Base-by-base conservation (phyloP, 2,329 filamentous ascomycete genomes). In the Ploettnerulaceae sp. region DNA sequence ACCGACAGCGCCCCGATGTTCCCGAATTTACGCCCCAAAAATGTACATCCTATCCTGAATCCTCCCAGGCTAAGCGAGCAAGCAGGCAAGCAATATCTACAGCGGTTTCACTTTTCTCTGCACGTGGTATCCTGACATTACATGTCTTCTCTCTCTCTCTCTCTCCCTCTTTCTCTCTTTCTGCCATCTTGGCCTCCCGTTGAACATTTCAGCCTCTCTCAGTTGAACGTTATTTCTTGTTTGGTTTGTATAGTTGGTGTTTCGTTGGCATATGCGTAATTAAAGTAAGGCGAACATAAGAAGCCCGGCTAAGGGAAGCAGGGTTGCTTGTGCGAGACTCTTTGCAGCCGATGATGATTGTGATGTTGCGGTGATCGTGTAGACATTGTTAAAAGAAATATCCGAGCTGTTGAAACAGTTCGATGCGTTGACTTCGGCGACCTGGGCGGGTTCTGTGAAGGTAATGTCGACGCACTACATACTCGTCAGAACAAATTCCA, bases 401-500 rank as follows among this genome's bases (percentile, higher is more conserved):
- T 60, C 55, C 15, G 54, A 48, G 34, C 52, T 87, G 71, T 97
- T 97, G 74, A 84, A 89, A 74, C 91, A 97, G 69, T 95, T 96
- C 11, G 79, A 75, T 49, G 75, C 71, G 63, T 86, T 95, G 56
- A 96, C 86, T 56, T 84, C 46, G 83, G 71, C 72, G 39, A 95
- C 81, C 63, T 95, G 84, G 59, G 80, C 71, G 18, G 86, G 86
- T 1, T 89, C 86, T 37, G 84, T 87, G 59, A 97, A 94, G 36
- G 85, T 91, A 60, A 97, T 94, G 63, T 97, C 91, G 57, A 94
- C 90, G 64, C 93, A 97, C 89, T 95, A 14, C 3, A 22, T 14
- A 36, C 31, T 43, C 41, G 15, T 50, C 31, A 8, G 21, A 17
- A 37, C 29, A 22, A 25, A n/a, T 33, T 11, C 7, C 7, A 15